Evolutionary conservation across 371 early-diverging fungal genomes (phyloP), one percentile per base, ranked within the genome.

Genomic region (Apophysomyces sp.): DNA sequence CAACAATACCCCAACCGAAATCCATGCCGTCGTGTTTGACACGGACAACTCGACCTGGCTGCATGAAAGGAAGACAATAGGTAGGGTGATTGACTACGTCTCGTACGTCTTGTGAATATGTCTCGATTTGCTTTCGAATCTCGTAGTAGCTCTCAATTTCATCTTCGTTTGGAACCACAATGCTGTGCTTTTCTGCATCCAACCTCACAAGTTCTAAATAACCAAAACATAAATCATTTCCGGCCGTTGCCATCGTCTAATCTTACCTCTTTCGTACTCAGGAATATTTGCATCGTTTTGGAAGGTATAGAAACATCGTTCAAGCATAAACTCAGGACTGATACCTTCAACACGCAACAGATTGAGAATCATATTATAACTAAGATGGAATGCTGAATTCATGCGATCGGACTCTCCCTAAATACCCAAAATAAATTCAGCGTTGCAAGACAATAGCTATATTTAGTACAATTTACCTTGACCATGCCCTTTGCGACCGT

Each of bases 361-460:
- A 72, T 99, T 99, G 44, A 99, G 79, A 30, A 99, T 91, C 99
- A 99, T 99, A 74, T 97, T 96, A 82, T 99, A 99, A n/a, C 93
- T 94, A 37, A 99, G 80, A 63, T 95, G 93, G 86, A 99, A 99
- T 2, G 99, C 99, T 52, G 96, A 95, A 73, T 95, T 90, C 72
- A 99, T 86, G 11, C 92, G 86, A 76, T 99, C 98, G 0, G 98
- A 84, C 63, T 91, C 88, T 54, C 96, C 97, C 77, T 74, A 58
- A 2, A 34, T 34, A 34, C 13, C 34, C 4, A 15, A 30, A 13
- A 21, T 28, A 51, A 56, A 4, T 12, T 6, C 21, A 51, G 27
- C 39, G 49, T 26, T 31, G 30, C 12, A 12, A 54, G 31, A 8
- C 21, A 59, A 1, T 7, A 52, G 2, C n/a, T 18, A 26, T 21